Conservation (phyloP, 352 stramenopile genomes). For the Thalassiosira ordinaria region DNA sequence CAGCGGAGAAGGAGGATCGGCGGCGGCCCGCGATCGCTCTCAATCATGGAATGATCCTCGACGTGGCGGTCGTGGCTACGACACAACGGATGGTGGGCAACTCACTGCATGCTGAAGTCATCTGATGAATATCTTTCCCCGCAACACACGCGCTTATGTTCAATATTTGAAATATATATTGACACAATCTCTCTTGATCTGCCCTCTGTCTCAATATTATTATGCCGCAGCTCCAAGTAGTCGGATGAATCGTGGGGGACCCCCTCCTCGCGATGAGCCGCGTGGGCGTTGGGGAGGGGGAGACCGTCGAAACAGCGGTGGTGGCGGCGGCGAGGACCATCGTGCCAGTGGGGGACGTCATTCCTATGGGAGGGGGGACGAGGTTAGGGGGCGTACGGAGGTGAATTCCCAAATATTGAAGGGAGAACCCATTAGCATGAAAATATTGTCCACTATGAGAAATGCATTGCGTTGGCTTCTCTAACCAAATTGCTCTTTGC, state of each 20-base stretch:
- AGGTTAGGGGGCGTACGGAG: neutral
- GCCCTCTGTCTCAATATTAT: too few species aligned
- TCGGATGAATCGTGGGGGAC: neutral
- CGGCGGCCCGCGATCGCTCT: slow-evolving; percentile 25
- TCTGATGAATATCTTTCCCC: too few species aligned
- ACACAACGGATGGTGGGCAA: slow-evolving; percentile 13
- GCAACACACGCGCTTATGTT: too few species aligned
- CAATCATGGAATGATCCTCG: slow-evolving; percentile 28
- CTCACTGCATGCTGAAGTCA: too few species aligned
- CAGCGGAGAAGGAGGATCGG: neutral
- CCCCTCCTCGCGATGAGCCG: neutral
- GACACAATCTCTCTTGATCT: too few species aligned
- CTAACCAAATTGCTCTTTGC: slow-evolving; percentile 1
- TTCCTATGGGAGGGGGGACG: neutral
- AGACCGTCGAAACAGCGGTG: neutral
- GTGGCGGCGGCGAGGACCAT: neutral
- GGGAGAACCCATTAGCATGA: too few species aligned
- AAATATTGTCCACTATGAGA: too few species aligned
- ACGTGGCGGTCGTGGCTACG: slow-evolving; percentile 4
- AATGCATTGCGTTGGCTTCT: too few species aligned
- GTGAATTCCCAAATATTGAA: slow-evolving; percentile 1
- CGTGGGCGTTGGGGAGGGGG: neutral
- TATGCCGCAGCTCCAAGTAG: neutral
- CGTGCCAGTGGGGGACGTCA: neutral
- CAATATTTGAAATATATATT: too few species aligned